Base-by-base conservation (phyloP, 495 filamentous ascomycete species). In the Cladorrhinum samala region DNA sequence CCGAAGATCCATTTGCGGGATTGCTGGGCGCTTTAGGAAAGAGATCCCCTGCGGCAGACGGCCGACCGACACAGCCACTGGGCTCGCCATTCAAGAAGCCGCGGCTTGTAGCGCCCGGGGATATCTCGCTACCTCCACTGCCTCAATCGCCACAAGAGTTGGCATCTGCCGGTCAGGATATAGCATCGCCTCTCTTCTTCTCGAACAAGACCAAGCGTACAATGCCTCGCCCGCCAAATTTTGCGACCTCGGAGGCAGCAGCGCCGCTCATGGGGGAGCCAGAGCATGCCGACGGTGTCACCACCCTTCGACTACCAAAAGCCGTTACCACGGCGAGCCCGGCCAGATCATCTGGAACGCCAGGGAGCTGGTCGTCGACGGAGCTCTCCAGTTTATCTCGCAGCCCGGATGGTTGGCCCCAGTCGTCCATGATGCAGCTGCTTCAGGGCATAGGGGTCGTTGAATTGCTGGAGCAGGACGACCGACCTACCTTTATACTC, bases 391-490 rank as follows among this genome's bases (percentile, higher is more conserved):
- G 57, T 33, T 43, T 55, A 17, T 55, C 64, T 19, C 67, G 70
- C 36, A 77, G 72, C 52, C 72, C 76, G 25, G 78, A 77, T 33
- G 57, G 60, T 13, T 66, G 67, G 37, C 63, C 70, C 2, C 65
- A 60, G 37, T 50, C 66, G 2, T 68, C 76, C 9, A 56, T 64
- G 20, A 50, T 78, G 21, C 72, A 79, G 40, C 60, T 78, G 18
- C 70, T 88, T 8, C 72, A 71, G 19, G 73, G 72, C 41, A 71
- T 88, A 52, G 83, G 82, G 9, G 68, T 86, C 7, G 57, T 80
- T 18, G 85, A 88, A 67, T 65, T 87, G 20, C 61, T 88, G 43
- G 84, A 89, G 45, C 77, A 81, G 46, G 85, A 88, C 56, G 77
- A 82, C 24, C 68, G 84, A 20, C 84, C 83, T 18, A 84, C 82